Evolutionary conservation across 805 yeast genomes (phyloP).

Genomic region (Ogataea thermomethanolica): DNA sequence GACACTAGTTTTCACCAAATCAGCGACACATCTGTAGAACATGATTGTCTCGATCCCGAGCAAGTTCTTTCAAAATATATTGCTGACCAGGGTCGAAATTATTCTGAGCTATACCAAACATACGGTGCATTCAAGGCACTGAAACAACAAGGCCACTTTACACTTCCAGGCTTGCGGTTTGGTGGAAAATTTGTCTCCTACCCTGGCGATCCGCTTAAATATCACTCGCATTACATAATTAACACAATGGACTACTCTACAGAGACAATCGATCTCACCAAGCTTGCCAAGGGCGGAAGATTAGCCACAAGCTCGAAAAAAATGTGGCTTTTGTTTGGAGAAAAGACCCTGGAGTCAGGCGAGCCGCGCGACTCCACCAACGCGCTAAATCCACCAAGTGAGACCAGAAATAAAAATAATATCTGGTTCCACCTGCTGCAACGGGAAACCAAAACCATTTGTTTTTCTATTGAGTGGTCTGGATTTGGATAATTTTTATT

Average conservation of each 20-base stretch:
- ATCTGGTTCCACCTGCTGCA: neutral
- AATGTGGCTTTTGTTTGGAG: conserved; percentile 60
- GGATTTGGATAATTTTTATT: conserved; percentile 69
- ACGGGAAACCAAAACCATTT: conserved; percentile 32
- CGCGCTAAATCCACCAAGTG: neutral
- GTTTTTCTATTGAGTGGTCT: conserved; percentile 90
- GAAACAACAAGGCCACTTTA: conserved; percentile 40
- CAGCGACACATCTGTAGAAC: too few species aligned
- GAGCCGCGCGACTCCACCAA: too few species aligned
- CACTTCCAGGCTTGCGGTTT: conserved; percentile 81
- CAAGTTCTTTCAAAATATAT: conserved; percentile 2
- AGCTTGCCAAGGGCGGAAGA: conserved; percentile 80
- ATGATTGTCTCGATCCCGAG: conserved; percentile 3
- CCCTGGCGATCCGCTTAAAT: conserved; percentile 92
- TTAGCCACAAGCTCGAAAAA: conserved; percentile 92
- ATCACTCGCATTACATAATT: conserved; percentile 82
- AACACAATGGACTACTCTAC: conserved; percentile 45
- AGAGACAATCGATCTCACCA: conserved; percentile 52
- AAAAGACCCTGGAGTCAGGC: neutral
- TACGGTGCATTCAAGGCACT: conserved; percentile 22
- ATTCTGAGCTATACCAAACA: conserved; percentile 13
- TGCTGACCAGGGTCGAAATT: neutral
- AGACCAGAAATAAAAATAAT: conserved; percentile 12
- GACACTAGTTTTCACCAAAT: too few species aligned
- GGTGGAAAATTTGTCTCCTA: conserved; percentile 89